Evolutionary conservation across 768 basidiomycete genomes (phyloP), one percentile per base, ranked within the genome.

Genomic region (Boletus rubropictus): DNA sequence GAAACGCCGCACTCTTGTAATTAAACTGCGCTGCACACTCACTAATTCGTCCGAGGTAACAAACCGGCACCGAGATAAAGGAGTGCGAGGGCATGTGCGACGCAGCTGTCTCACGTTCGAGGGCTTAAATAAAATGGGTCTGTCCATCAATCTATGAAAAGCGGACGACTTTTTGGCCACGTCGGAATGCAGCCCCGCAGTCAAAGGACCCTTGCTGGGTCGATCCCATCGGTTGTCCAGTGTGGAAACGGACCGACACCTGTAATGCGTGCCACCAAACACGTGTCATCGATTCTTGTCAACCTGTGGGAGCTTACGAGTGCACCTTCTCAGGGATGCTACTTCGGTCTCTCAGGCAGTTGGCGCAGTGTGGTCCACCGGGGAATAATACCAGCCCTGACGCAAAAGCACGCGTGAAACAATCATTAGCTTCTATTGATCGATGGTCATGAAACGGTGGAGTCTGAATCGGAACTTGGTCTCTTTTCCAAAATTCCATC

Each of bases 401-500:
- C 33, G 39, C 39, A 33, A 53, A 53, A 47, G 28, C 48, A 49
- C 34, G 39, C 38, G 46, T 41, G 47, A 54, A 44, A 38, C 25
- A 20, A 18, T 22, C 46, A 42, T 46, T 22, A 22, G 18, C 45
- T 51, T 57, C 37, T 51, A 63, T 42, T 36, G 46, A 39, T 20
- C 22, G 32, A 48, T 50, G 27, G 21, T 62, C 49, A 64, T 45
- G 60, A 52, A 51, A 48, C 37, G 15, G 56, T 39, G 32, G 50
- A 42, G 39, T 60, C 64, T 39, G 46, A 61, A 46, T 82, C 81
- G 39, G 75, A 64, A 60, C 73, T 72, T 41, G 86, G 85, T 48
- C 86, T 73, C 60, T 78, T 85, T 67, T 91, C 85, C 45, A 96
- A 75, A 56, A 97, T 89, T 45, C 86, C 86, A 69, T 97, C 93